phyloP scores from a whole-genome alignment of 1,139 yeast genomes.

The Blastobotrys capitulatus region DNA sequence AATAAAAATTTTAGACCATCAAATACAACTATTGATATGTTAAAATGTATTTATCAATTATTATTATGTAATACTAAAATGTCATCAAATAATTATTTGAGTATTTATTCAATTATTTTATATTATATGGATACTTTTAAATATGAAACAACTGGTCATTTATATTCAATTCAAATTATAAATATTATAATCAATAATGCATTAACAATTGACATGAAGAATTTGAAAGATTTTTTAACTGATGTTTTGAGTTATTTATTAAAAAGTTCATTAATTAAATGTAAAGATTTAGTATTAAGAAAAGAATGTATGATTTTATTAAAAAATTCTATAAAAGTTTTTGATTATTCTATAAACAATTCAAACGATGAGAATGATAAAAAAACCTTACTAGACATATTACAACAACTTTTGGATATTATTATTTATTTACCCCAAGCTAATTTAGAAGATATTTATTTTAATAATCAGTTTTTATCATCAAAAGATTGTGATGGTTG shows the following conservation, averaged over 20 bases:
- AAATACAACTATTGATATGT: slow-evolving; percentile 7
- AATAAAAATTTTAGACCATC: slow-evolving; percentile 1
- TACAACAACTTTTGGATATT: neutral
- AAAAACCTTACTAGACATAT: neutral
- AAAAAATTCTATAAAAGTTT: slow-evolving; percentile 2
- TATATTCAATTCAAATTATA: slow-evolving; percentile 15
- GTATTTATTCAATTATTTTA: slow-evolving; percentile 2
- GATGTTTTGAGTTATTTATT: neutral
- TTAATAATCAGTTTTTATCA: neutral
- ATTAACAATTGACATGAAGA: neutral
- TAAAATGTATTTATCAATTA: slow-evolving; percentile 5
- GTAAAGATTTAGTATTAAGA: slow-evolving; percentile 3
- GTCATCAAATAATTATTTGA: neutral
- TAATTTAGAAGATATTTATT: slow-evolving; percentile 1
- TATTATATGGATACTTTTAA: slow-evolving; percentile 14
- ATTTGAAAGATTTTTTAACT: neutral
- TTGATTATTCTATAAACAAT: neutral
- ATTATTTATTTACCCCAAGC: neutral
- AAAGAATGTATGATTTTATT: slow-evolving; percentile 7
- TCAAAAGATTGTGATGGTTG: neutral
- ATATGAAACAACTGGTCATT: slow-evolving; percentile 19
- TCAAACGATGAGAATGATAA: neutral
- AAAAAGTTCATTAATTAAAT: slow-evolving; percentile 1
- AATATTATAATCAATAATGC: slow-evolving; percentile 4
- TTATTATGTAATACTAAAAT: slow-evolving; percentile 6